Evolutionary conservation across 164 flowering plant species (phyloP), one percentile per base, ranked within the genome.

Genomic region (Litsea cubeba): DNA sequence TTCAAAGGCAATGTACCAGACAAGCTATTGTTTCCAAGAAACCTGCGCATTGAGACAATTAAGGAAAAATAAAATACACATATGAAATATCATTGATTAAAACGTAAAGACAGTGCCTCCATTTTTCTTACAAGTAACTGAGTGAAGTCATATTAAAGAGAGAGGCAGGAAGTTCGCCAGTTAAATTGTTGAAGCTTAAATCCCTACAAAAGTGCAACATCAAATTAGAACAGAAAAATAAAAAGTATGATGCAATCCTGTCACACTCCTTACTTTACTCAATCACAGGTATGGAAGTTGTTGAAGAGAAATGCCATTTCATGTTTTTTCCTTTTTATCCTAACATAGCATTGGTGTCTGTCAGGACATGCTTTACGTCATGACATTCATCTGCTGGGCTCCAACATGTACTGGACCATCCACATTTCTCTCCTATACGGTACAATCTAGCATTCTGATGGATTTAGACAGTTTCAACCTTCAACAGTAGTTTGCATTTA

Each of bases 111-210:
- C n/a, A 54, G 7, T 54, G 17, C 20, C 60, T 17, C 17, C 60
- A 54, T 54, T 15, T 54, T 68, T 8, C 80, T 89, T 86, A 93
- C 98, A 93, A 82, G 83, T 77, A 25, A 68, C 80, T 17, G 28
- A 93, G 96, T 1, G 82, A 70, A 67, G 81, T 81, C 74, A 84
- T 70, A 76, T 81, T 88, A 82, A 93, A 93, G 67, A 91, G 80
- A 11, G 88, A 73, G 20, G 65, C 76, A 68, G 94, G 94, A 54
- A 91, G 83, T 67, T 74, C 65, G 69, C 94, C 96, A 5, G 76
- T 79, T 70, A 93, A 70, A 63, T 83, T 88, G 85, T 93, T 93
- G 88, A 93, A 93, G 85, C 94, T 90, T 76, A 93, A 85, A 78
- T 93, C 98, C 81, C 98, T 93, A 76, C 24, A 78, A 68, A 24